phyloP scores from a whole-genome alignment of 805 yeast species.

The Isabelozyma gotoi region DNA sequence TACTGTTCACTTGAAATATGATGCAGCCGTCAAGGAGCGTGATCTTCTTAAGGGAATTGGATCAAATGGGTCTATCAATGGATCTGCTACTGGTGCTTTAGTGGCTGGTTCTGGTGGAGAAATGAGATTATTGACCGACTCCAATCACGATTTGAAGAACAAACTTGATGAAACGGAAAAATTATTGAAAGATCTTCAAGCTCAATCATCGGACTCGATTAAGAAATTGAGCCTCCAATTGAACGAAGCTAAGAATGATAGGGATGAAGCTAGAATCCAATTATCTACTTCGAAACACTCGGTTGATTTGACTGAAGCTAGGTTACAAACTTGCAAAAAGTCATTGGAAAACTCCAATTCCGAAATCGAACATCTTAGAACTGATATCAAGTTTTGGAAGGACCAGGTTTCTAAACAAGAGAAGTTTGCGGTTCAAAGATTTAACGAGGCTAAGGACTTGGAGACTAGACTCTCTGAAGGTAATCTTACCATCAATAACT shows the following conservation, averaged over 20 bases:
- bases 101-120: conserved; percentile 1
- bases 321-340: conserved; percentile 45
- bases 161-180: conserved; percentile 40
- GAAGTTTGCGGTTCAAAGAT: conserved; percentile 22
- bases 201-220: conserved; percentile 44
- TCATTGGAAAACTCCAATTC: conserved; percentile 25
- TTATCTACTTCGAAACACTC: conserved; percentile 57
- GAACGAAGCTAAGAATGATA: conserved; percentile 20
- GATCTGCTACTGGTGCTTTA: background rate
- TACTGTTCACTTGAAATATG: conserved; percentile 49
- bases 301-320: conserved; percentile 49
- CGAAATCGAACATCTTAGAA: conserved; percentile 27
- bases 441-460: conserved; percentile 55
- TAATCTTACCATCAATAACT: conserved; percentile 45
- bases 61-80: conserved; percentile 2
- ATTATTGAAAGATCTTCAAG: conserved; percentile 27
- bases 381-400: conserved; percentile 39
- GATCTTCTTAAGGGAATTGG: conserved; percentile 54
- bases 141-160: conserved; percentile 28
- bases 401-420: conserved; percentile 42
- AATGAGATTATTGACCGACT: conserved; percentile 9
- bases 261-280: conserved; percentile 46
- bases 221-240: conserved; percentile 44
- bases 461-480: conserved; percentile 46
- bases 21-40: conserved; percentile 60